phyloP scores from a whole-genome alignment of 805 yeast species.

The Brettanomyces naardenensis region DNA sequence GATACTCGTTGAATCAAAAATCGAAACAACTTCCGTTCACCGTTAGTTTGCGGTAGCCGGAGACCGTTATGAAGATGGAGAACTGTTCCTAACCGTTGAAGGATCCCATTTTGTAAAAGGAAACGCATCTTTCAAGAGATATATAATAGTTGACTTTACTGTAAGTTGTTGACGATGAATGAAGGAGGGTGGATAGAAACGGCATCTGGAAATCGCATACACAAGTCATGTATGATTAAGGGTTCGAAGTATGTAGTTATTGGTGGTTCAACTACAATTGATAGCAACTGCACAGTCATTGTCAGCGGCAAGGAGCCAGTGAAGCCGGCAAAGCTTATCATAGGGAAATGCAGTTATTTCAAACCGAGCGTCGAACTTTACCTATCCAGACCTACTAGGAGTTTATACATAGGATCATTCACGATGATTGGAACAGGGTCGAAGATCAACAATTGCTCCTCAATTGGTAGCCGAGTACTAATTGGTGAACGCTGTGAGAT shows the following conservation, averaged over 20 bases:
- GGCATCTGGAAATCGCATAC: conserved; percentile 41
- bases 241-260: conserved; percentile 38
- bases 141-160: background rate
- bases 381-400: background rate
- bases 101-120: too few relatives aligned
- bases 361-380: background rate
- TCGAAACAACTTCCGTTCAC: too few relatives aligned
- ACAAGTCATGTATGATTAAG: conserved; percentile 32
- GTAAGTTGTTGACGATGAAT: too few relatives aligned
- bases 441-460: conserved; percentile 25
- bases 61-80: too few relatives aligned
- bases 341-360: background rate
- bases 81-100: too few relatives aligned
- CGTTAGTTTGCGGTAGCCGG: too few relatives aligned
- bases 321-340: conserved; percentile 4
- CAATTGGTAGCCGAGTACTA: conserved; percentile 41
- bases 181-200: conserved; percentile 44
- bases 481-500: conserved; percentile 36
- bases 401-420: background rate
- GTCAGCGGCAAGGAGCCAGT: conserved; percentile 35
- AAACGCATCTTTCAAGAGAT: too few relatives aligned
- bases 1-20: too few relatives aligned
- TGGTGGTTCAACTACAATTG: conserved; percentile 39
- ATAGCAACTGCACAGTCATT: conserved; percentile 23
- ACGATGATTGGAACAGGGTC: background rate